A percentile compares a stretch with the other conserved stretches of the same genome.
phyloP scores from a whole-genome alignment of 495 filamentous ascomycete genomes.

The Penicillium waksmanii region DNA sequence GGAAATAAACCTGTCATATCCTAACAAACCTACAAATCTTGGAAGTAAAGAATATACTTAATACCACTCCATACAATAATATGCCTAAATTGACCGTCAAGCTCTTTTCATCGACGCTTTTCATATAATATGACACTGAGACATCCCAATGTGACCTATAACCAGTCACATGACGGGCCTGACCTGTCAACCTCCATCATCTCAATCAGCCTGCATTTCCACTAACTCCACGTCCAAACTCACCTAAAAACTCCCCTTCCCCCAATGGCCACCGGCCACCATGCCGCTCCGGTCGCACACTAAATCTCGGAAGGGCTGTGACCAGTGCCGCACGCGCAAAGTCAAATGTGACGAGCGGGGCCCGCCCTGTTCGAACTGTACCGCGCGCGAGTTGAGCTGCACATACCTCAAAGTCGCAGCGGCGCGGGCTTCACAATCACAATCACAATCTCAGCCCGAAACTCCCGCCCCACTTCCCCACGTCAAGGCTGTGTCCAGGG shows the following conservation, averaged over 20 bases:
- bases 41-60: too few species aligned
- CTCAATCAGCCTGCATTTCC: neutral
- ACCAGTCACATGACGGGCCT: too few species aligned
- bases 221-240: neutral
- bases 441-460: neutral
- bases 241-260: neutral
- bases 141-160: too few species aligned
- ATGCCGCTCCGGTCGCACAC: conserved; percentile 48
- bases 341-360: conserved; percentile 52
- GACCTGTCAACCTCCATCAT: neutral
- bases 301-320: conserved; percentile 60
- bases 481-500: neutral
- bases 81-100: too few species aligned
- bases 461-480: conserved; percentile 3
- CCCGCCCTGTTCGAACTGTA: conserved; percentile 42
- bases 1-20: too few species aligned
- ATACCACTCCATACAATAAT: too few species aligned
- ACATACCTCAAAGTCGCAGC: conserved; percentile 32
- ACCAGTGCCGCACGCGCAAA: conserved; percentile 56
- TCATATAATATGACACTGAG: too few species aligned
- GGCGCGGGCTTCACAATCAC: neutral
- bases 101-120: too few species aligned
- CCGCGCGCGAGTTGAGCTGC: conserved; percentile 34
- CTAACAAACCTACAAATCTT: too few species aligned
- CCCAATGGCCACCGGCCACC: conserved; percentile 5